These are phyloP conservation scores for Bryum argenteum DNA, from an alignment of 225 moss, liverwort and hornwort genomes.

Conservation along the genomic window DNA sequence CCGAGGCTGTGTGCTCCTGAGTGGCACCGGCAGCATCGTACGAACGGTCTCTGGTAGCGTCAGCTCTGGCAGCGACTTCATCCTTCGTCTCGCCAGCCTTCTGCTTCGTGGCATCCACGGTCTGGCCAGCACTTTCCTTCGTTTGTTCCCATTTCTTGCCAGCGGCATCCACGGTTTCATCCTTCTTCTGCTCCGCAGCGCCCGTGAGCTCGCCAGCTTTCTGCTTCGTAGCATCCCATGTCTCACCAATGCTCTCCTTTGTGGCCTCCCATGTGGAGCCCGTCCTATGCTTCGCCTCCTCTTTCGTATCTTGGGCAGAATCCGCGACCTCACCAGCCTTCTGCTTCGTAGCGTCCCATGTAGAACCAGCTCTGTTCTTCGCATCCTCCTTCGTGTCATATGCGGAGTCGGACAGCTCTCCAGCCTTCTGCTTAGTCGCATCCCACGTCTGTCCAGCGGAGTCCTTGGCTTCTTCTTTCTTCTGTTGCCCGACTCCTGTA, in stretches of 20 bases:
- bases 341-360: conserved; percentile 25
- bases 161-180: conserved; percentile 3
- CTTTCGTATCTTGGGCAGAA: not conserved
- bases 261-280: conserved; percentile 13
- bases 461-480: conserved; percentile 25
- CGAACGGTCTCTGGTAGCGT: conserved; percentile 11
- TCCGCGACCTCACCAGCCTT: conserved; percentile 1
- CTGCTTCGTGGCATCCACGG: conserved; percentile 9
- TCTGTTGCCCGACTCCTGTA: not conserved
- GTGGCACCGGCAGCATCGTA: not conserved
- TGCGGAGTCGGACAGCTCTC: conserved; percentile 18
- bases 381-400: conserved; percentile 16
- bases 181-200: conserved; percentile 25
- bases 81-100: conserved; percentile 18
- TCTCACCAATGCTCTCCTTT: not conserved
- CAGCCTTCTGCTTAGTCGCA: conserved; percentile 34
- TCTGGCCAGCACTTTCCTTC: conserved; percentile 8
- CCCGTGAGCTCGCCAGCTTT: conserved; percentile 10
- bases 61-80: not conserved
- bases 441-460: conserved; percentile 18
- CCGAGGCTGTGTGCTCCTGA: conserved; percentile 15
- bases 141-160: conserved; percentile 14
- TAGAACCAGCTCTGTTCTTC: conserved; percentile 10
- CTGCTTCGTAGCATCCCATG: not conserved
- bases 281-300: not conserved